A percentile compares a stretch with the other conserved stretches of the same genome.
phyloP scores from a whole-genome alignment of 2,329 filamentous ascomycete species.

The Anthostomella pinea region DNA sequence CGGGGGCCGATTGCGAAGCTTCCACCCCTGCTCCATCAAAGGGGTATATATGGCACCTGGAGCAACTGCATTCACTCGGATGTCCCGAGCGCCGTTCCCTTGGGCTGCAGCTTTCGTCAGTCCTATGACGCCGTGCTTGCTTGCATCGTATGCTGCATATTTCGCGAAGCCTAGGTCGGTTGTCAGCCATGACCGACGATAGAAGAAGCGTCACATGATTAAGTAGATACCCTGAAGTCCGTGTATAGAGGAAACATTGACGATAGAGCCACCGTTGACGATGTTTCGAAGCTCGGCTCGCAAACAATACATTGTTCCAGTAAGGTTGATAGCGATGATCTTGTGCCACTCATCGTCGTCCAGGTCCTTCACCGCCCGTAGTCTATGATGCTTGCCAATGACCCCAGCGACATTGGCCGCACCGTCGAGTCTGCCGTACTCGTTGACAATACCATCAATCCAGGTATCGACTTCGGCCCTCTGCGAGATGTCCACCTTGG shows the following conservation, averaged over 20 bases:
- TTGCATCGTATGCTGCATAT: constrained; percentile 37
- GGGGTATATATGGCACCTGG: constrained; percentile 50
- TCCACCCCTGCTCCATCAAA: constrained; percentile 44
- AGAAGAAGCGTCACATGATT: constrained; percentile 25
- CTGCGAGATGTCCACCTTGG: constrained; percentile 48
- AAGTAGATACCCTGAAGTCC: constrained; percentile 44
- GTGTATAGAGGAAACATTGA: constrained; percentile 54
- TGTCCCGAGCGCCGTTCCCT: constrained; percentile 40
- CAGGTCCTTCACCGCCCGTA: constrained; percentile 39
- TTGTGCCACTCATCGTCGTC: constrained; percentile 48
- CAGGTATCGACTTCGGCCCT: constrained; percentile 48
- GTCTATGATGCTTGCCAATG: constrained; percentile 43
- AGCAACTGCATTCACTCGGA: constrained; percentile 46
- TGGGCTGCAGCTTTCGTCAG: constrained; percentile 36
- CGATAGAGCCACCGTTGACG: constrained; percentile 52
- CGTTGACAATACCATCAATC: constrained; percentile 45
- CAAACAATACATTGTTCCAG: constrained; percentile 51
- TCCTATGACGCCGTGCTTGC: constrained; percentile 38
- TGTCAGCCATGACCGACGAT: constrained; percentile 14
- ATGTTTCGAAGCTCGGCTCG: constrained; percentile 45
- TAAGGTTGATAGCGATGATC: constrained; percentile 48
- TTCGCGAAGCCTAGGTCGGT: constrained; percentile 36
- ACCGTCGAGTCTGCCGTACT: constrained; percentile 51
- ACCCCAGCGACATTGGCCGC: constrained; percentile 54
- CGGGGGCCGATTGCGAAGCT: constrained; percentile 32